phyloP scores from a whole-genome alignment of 495 filamentous ascomycete species.

The Penicillium longicatenatum region DNA sequence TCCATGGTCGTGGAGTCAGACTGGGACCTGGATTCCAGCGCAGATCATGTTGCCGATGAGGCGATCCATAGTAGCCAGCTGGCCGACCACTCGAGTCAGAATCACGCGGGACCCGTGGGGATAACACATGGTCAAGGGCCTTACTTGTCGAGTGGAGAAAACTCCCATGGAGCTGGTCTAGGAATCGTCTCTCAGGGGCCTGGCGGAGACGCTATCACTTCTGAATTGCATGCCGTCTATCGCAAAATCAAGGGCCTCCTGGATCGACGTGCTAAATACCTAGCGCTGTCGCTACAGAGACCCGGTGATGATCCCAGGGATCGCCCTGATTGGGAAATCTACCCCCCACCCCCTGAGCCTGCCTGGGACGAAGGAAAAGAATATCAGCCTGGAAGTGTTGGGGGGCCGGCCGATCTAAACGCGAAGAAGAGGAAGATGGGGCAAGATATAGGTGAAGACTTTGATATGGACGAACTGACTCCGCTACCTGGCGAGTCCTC shows the following conservation, averaged over 20 bases:
- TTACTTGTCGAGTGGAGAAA: constrained; percentile 44
- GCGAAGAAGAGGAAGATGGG: constrained; percentile 78
- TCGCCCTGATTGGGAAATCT: constrained; percentile 80
- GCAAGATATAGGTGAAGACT: constrained; percentile 88
- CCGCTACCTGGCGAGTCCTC: constrained; percentile 67
- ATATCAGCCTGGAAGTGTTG: constrained; percentile 26
- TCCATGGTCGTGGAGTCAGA: constrained; percentile 20
- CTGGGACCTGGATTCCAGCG: constrained; percentile 13
- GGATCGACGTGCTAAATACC: constrained; percentile 86
- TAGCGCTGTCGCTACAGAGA: constrained; percentile 80
- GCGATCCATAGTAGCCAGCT: constrained; percentile 26
- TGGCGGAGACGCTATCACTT: constrained; percentile 69
- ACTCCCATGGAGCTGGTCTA: constrained; percentile 52
- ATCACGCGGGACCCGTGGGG: constrained; percentile 44
- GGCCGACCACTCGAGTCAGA: constrained; percentile 47
- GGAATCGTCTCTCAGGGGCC: constrained; percentile 53
- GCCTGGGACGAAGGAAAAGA: constrained; percentile 78
- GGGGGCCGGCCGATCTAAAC: constrained; percentile 23
- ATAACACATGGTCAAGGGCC: constrained; percentile 52
- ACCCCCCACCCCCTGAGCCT: constrained; percentile 86
- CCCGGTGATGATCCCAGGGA: constrained; percentile 84
- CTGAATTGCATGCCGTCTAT: constrained; percentile 82
- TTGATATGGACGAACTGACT: constrained; percentile 72
- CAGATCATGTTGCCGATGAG: constrained; percentile 8
- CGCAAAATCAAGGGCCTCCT: constrained; percentile 82